Base-by-base conservation (phyloP, 2,329 filamentous ascomycete genomes). In the Elsinoe australis region DNA sequence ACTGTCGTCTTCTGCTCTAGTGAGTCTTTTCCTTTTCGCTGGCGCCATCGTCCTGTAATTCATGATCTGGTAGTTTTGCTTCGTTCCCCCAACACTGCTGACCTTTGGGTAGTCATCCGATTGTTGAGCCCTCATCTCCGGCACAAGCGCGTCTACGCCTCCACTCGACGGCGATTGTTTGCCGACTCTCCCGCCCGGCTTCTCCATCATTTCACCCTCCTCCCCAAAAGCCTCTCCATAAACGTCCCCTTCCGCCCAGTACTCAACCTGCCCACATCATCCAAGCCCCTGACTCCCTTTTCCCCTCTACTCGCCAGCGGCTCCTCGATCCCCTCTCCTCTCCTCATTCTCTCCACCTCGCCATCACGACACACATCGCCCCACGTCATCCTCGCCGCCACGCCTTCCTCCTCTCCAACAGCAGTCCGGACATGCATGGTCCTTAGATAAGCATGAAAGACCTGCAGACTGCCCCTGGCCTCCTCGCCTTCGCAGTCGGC, bases 361-460 rank as follows among this genome's bases (percentile, higher is more conserved):
- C 34, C 33, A 18, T 9, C 10, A 14, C 36, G 9, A 8, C 28
- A 10, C 2, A 36, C 24, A 5, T 15, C 38, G 12, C 18, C 19
- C 48, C 34, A 41, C 18, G n/a, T 75, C 47, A 85, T 82, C 46
- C 66, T 86, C 55, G 87, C 82, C 32, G 49, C 53, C 14, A 52
- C 49, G 21, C 39, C 51, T 31, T 31, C 48, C 28, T 32, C 38
- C 42, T 34, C 44, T 29, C 21, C 29, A 24, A 53, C 49, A 42
- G 31, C 44, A 21, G 26, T 42, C 47, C 17, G 50, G 34, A 45
- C 39, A 22, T 51, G 28, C 42, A 47, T 14, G 32, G 34, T 19
- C 24, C 18, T 24, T 14, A 36, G 31, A 19, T 36, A 36, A 6
- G 34, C 17, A 14, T 38, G 24, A 33, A 48, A 48, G 18, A 38